A percentile compares a stretch with the other conserved stretches of the same genome.
Evolutionary conservation across 2,329 filamentous ascomycete genomes (phyloP).

Genomic region (Exophiala phaeomuriformis): DNA sequence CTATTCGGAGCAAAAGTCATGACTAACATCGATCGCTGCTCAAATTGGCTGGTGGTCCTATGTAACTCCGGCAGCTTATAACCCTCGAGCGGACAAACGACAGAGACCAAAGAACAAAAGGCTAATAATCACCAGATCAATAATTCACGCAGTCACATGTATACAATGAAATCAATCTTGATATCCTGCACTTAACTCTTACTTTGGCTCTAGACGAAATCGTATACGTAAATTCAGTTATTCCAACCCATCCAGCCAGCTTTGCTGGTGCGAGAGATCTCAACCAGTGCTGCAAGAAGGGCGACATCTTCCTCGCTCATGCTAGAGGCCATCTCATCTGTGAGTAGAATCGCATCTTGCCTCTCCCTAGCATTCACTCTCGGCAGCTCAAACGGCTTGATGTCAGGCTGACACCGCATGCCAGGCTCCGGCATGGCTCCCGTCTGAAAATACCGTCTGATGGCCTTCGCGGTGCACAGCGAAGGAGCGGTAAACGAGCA

Average conservation of each 20-base stretch:
- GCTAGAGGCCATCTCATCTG: not conserved
- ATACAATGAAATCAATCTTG: no score
- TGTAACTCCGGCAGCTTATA: no score
- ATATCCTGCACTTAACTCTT: no score
- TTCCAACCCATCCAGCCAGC: not conserved
- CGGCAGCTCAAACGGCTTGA: conserved; percentile 28
- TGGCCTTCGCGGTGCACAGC: conserved; percentile 31
- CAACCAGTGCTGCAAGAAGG: not conserved
- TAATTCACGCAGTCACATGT: no score
- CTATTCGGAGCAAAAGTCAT: no score
- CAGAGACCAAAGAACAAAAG: no score
- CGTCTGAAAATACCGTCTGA: conserved; percentile 39
- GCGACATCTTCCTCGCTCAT: not conserved
- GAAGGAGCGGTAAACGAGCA: conserved; percentile 27
- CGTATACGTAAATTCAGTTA: no score
- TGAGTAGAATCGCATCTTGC: not conserved
- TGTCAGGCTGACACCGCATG: conserved; percentile 33
- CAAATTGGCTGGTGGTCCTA: no score
- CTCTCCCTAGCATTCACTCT: not conserved
- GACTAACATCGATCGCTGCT: no score
- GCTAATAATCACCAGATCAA: no score
- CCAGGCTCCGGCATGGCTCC: conserved; percentile 32
- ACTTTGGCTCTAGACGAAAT: no score
- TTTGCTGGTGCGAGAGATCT: not conserved
- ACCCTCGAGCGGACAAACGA: no score